Evolutionary conservation across 306 rosid genomes (phyloP).

Genomic region (Coriaria nepalensis): DNA sequence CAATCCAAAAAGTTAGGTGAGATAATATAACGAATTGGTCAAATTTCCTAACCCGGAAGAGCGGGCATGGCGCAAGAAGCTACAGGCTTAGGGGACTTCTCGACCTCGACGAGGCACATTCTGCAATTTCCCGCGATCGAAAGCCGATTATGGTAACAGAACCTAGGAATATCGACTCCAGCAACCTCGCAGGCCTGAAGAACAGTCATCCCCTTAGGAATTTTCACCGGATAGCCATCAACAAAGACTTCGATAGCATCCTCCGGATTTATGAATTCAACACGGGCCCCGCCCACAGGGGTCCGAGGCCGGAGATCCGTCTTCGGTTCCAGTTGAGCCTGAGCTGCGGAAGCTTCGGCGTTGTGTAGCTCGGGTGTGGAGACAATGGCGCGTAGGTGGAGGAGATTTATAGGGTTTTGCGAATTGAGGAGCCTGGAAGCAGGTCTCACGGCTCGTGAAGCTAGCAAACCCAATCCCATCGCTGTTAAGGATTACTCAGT

Average conservation of each 20-base stretch:
- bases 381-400: slow-evolving; percentile 43
- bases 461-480: slow-evolving; percentile 86
- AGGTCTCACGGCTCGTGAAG: slow-evolving; percentile 57
- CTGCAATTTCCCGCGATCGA: slow-evolving; percentile 97
- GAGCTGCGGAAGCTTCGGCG: slow-evolving; percentile 56
- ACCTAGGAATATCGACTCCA: slow-evolving; percentile 87
- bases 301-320: slow-evolving; percentile 43
- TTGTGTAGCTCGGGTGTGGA: slow-evolving; percentile 68
- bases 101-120: slow-evolving; percentile 98
- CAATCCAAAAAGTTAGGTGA: neutral
- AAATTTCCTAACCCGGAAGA: slow-evolving; percentile 53
- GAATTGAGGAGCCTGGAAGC: slow-evolving; percentile 41
- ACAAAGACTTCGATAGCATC: slow-evolving; percentile 91
- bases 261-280: slow-evolving; percentile 62
- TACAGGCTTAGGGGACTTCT: slow-evolving; percentile 98
- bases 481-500: neutral
- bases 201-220: slow-evolving; percentile 91
- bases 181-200: slow-evolving; percentile 96
- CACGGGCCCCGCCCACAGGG: slow-evolving; percentile 66
- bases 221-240: slow-evolving; percentile 81
- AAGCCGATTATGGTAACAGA: slow-evolving; percentile 82
- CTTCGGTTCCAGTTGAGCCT: slow-evolving; percentile 24
- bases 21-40: neutral
- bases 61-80: slow-evolving; percentile 99
- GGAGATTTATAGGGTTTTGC: slow-evolving; percentile 24